Percentiles rank a stretch among this genome's conserved stretches.
These are phyloP conservation scores for Ramicandelaber brevisporus DNA, from an alignment of 192 early-diverging fungal genomes.

Conservation along the genomic window DNA sequence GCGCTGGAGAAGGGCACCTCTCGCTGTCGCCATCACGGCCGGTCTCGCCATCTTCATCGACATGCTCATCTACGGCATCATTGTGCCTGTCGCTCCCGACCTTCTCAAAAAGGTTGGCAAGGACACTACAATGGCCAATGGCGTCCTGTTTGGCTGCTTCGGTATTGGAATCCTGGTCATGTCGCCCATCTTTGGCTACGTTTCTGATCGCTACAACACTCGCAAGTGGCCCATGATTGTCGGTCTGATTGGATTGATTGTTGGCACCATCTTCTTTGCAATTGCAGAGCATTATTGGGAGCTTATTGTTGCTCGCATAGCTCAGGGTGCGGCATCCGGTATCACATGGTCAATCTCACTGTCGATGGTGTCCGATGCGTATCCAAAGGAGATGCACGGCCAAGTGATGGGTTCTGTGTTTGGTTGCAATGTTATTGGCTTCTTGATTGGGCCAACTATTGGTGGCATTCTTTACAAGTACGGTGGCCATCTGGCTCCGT, in stretches of 20 bases:
- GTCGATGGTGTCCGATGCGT: conserved; percentile 47
- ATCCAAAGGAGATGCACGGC: conserved; percentile 27
- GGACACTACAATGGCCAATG: conserved; percentile 24
- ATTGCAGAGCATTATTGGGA: conserved; percentile 31
- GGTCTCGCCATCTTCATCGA: conserved; percentile 37
- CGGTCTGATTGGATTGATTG: conserved; percentile 32
- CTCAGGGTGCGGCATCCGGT: conserved; percentile 45
- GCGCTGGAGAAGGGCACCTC: not conserved
- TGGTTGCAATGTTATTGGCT: conserved; percentile 36
- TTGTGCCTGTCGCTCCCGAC: conserved; percentile 39
- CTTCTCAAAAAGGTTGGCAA: conserved; percentile 30
- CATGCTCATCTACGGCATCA: conserved; percentile 42
- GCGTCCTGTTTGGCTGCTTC: conserved; percentile 44
- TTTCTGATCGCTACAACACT: conserved; percentile 44
- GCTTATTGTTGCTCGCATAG: conserved; percentile 36
- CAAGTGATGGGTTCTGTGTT: conserved; percentile 46
- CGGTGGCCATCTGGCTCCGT: conserved; percentile 37
- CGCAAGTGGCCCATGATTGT: conserved; percentile 49
- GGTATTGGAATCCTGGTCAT: conserved; percentile 34
- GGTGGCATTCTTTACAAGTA: conserved; percentile 36
- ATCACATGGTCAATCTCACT: conserved; percentile 47
- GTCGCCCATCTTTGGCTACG: conserved; percentile 35
- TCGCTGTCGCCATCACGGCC: conserved; percentile 16
- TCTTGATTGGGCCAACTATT: conserved; percentile 35
- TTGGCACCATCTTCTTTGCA: conserved; percentile 36